Base-by-base conservation (phyloP, 306 rosid genomes). In the Prosopis cineraria region DNA sequence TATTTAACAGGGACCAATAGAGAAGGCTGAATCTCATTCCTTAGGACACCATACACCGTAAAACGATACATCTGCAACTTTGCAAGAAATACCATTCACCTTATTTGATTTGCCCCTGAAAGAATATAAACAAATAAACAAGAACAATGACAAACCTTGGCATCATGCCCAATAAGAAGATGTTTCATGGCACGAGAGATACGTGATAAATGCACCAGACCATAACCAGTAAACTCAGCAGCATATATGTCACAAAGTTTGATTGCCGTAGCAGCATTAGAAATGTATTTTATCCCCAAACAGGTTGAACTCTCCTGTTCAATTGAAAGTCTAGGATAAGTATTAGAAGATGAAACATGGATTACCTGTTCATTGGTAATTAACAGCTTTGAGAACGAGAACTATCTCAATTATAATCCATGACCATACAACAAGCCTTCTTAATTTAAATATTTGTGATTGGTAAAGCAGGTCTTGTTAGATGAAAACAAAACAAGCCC, bases 161-260 rank as follows among this genome's bases (percentile, higher is more conserved):
- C 29, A 45, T 82, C 90, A 63, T 81, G 55, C 67, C 84, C 80
- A 20, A 22, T 20, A 68, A 86, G 60, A 84, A 90, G 78, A 83
- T 77, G 67, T 58, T 76, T 84, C 77, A 80, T 73, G 76, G 89
- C 68, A 72, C 58, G 84, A 6, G 86, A 82, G 80, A 80, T 75
- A 52, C 63, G 82, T 50, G 95, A 75, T 77, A 81, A 85, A 79
- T 79, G 86, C 59, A 85, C 74, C 78, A 68, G 53, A 72, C 89
- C 87, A 73, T 85, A 58, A 66, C 70, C 64, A 6, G 65, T 75
- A 48, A 84, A 60, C 86, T 92, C 97, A 78, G 85, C 90, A 64
- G 97, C 89, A 83, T 91, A 95, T 64, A 87, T 80, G 79, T 95
- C 92, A 4, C 92, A 85, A 74, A 90, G 72, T 74, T 86, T 88